Conservation (phyloP, 768 basidiomycete species). For the Tulasnella sp. region DNA sequence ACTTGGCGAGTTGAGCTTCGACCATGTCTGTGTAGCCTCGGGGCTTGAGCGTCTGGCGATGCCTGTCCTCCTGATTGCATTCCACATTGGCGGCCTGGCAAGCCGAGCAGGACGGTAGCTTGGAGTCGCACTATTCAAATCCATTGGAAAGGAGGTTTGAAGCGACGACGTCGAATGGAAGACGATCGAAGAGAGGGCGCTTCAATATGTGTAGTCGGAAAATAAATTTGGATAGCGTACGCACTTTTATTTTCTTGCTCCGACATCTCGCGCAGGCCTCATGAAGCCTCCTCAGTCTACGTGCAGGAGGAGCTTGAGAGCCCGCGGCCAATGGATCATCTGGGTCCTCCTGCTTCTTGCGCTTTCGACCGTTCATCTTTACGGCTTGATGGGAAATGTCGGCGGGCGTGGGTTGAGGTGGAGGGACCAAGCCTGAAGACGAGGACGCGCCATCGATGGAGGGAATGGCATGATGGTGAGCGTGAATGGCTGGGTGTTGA, state of each 20-base stretch:
- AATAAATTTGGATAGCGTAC: slow-evolving; percentile 76
- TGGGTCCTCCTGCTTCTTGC: slow-evolving; percentile 21
- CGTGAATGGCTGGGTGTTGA: slow-evolving; percentile 27
- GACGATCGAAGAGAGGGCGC: slow-evolving; percentile 30
- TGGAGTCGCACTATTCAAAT: slow-evolving; percentile 73
- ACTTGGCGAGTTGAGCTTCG: slow-evolving; percentile 74
- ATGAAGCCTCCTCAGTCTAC: slow-evolving; percentile 80
- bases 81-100: slow-evolving; percentile 73
- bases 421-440: slow-evolving; percentile 17
- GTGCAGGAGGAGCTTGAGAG: slow-evolving; percentile 44
- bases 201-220: slow-evolving; percentile 45
- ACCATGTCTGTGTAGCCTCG: slow-evolving; percentile 78
- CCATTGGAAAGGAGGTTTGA: neutral
- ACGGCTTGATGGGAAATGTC: slow-evolving; percentile 65
- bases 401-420: slow-evolving; percentile 22
- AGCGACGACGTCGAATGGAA: slow-evolving; percentile 31
- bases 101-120: slow-evolving; percentile 80
- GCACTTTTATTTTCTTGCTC: slow-evolving; percentile 93
- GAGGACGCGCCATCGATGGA: slow-evolving; percentile 33
- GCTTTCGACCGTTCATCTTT: slow-evolving; percentile 73
- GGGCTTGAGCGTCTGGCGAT: slow-evolving; percentile 80
- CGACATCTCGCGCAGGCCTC: slow-evolving; percentile 91
- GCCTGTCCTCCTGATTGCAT: slow-evolving; percentile 85
- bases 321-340: slow-evolving; percentile 8
- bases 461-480: slow-evolving; percentile 15